These are phyloP conservation scores for Trichoderma asperellum DNA, from an alignment of 2,329 filamentous ascomycete species.

Conservation along the genomic window DNA sequence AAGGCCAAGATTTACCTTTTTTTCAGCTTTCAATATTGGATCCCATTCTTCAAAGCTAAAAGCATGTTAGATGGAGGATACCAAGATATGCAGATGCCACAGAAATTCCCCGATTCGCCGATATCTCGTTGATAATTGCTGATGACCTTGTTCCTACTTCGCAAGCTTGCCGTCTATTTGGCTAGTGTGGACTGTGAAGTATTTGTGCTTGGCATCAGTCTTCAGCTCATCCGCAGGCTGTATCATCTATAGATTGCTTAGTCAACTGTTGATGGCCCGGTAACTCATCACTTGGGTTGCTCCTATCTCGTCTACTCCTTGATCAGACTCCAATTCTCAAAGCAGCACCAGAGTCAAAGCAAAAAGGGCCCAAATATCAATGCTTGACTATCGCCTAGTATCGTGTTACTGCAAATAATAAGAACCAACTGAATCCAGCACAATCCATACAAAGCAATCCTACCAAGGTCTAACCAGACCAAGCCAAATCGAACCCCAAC, in stretches of 20 bases:
- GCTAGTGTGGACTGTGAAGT: neutral
- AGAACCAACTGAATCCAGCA: neutral
- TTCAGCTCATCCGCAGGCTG: neutral
- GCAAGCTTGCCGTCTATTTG: neutral
- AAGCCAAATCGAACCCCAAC: neutral
- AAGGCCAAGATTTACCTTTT: neutral
- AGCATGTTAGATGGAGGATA: neutral
- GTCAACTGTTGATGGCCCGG: neutral
- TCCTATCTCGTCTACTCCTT: neutral
- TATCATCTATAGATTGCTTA: neutral
- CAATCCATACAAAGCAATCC: neutral
- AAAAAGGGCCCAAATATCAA: neutral
- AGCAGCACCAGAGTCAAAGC: neutral
- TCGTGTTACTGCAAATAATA: neutral
- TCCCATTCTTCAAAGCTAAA: neutral
- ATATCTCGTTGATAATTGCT: neutral
- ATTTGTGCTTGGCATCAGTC: conserved; percentile 14
- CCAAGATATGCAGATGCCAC: neutral
- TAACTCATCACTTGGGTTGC: neutral
- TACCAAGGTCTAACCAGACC: neutral
- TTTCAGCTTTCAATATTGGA: neutral
- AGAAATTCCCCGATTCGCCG: neutral
- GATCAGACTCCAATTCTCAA: neutral
- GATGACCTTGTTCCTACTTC: neutral
- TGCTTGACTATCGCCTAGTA: neutral